These are phyloP conservation scores for Miamiensis avidus DNA, from an alignment of 169 alveolate species.

Conservation along the genomic window DNA sequence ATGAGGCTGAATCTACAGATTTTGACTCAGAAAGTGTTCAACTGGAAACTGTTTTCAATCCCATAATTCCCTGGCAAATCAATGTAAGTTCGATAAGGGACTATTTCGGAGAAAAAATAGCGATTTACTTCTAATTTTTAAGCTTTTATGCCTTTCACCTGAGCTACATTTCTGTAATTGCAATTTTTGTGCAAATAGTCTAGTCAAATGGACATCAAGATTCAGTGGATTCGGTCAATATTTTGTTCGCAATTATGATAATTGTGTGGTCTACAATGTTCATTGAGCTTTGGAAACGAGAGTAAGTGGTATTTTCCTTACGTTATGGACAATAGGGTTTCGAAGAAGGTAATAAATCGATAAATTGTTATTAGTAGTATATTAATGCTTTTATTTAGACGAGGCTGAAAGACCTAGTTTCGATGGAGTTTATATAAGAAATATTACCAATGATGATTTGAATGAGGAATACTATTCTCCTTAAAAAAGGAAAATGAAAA, in stretches of 20 bases:
- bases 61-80: constrained; percentile 27
- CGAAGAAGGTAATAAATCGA: too few relatives aligned
- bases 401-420: constrained; percentile 43
- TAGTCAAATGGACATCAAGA: background rate
- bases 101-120: constrained; percentile 47
- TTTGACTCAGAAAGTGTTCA: constrained; percentile 25
- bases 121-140: constrained; percentile 32
- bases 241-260: constrained; percentile 23
- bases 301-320: constrained; percentile 30
- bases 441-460: constrained; percentile 21
- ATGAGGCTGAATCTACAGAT: constrained; percentile 37
- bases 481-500: constrained; percentile 5
- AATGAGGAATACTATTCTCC: constrained; percentile 29
- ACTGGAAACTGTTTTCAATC: constrained; percentile 8
- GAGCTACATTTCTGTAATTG: constrained; percentile 27
- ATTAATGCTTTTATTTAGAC: too few relatives aligned
- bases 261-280: constrained; percentile 33
- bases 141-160: constrained; percentile 30
- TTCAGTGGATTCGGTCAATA: constrained; percentile 9
- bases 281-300: constrained; percentile 44
- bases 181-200: constrained; percentile 21
- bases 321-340: constrained; percentile 35
- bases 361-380: too few relatives aligned
- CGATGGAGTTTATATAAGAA: constrained; percentile 29
- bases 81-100: constrained; percentile 22